Base-by-base conservation (phyloP, 2,329 filamentous ascomycete genomes). In the Didymellaceae sp. region DNA sequence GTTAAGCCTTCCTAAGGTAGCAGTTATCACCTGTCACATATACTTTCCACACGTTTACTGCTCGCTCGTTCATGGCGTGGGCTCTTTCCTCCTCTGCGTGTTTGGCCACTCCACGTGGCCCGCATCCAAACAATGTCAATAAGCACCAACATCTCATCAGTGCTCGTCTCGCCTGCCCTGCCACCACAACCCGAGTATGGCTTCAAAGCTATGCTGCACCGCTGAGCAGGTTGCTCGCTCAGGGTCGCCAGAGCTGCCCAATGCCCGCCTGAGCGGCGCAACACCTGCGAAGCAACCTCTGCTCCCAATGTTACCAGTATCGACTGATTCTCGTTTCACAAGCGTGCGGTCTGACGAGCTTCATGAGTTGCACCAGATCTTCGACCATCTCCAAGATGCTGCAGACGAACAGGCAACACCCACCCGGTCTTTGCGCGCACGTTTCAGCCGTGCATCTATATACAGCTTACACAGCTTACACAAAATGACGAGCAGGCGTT, bases 401-500 rank as follows among this genome's bases (percentile, higher is more conserved):
- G 51, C 45, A 17, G 33, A 57, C 11, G 52, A 46, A 13, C 45
- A 40, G 20, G 43, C 40, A 6, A 53, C 61, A 13, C 59, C 63
- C 1, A 25, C 53, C 8, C 62, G 59, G 18, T 45, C 51, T 7
- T 28, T 48, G 6, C 62, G 55, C 41, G 31, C 58, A 31, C 62
- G 61, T 37, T 65, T 66, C 49, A 61, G 50, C 16, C 62, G 61
- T 18, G 57, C 63, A 2, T 70, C 67, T 2, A 50, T 68, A 17
- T 61, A 69, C 55, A 72, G 66, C 24, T 53, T 71, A 21, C 66
- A 59, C 37, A 71, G 63, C n/a, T 45, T 73, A 6, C 67, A 67
- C 55, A 71, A 66, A 49, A 66, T 71, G 59, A 67, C 61, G 22
- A 73, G 68, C 53, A 62, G 72, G 54, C 68, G 63, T 21, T 69